Conservation (phyloP, 2,329 filamentous ascomycete genomes). For the Cylindrodendrum hubeiense region DNA sequence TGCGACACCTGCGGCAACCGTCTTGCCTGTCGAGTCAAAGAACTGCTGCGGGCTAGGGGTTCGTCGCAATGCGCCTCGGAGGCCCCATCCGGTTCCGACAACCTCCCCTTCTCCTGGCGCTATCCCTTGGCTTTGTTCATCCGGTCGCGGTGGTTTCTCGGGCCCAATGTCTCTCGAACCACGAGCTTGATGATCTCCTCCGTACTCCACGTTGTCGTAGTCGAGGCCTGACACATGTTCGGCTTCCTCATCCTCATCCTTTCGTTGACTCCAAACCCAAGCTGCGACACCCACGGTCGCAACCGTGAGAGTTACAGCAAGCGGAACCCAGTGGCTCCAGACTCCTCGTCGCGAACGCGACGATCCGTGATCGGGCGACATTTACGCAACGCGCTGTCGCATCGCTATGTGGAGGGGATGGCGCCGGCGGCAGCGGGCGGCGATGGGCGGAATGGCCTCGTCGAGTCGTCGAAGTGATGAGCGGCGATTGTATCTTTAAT, state of each 20-base stretch:
- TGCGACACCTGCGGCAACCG: slow-evolving; percentile 83
- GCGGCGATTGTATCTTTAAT: slow-evolving; percentile 12
- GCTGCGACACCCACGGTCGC: slow-evolving; percentile 88
- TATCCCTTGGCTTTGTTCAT: slow-evolving; percentile 59
- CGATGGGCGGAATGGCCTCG: slow-evolving; percentile 27
- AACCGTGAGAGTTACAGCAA: slow-evolving; percentile 87
- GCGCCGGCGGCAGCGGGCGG: slow-evolving; percentile 36
- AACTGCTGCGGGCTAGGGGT: slow-evolving; percentile 91
- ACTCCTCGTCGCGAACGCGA: slow-evolving; percentile 72
- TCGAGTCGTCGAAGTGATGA: slow-evolving; percentile 17
- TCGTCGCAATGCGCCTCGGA: slow-evolving; percentile 81
- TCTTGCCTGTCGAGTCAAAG: slow-evolving; percentile 85
- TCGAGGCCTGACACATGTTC: slow-evolving; percentile 65
- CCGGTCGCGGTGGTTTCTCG: slow-evolving; percentile 53
- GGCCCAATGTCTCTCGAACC: slow-evolving; percentile 54
- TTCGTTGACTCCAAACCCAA: slow-evolving; percentile 94
- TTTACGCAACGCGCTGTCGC: slow-evolving; percentile 55
- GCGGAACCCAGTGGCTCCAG: slow-evolving; percentile 89
- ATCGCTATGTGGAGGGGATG: slow-evolving; percentile 46
- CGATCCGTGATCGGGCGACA: slow-evolving; percentile 72
- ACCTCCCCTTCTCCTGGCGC: slow-evolving; percentile 45
- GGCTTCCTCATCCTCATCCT: slow-evolving; percentile 75
- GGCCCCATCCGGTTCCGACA: slow-evolving; percentile 71
- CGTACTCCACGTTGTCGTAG: slow-evolving; percentile 63
- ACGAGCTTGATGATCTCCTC: slow-evolving; percentile 65